Conservation (phyloP, 2,329 filamentous ascomycete genomes). For the Arthrobotrys iridis region DNA sequence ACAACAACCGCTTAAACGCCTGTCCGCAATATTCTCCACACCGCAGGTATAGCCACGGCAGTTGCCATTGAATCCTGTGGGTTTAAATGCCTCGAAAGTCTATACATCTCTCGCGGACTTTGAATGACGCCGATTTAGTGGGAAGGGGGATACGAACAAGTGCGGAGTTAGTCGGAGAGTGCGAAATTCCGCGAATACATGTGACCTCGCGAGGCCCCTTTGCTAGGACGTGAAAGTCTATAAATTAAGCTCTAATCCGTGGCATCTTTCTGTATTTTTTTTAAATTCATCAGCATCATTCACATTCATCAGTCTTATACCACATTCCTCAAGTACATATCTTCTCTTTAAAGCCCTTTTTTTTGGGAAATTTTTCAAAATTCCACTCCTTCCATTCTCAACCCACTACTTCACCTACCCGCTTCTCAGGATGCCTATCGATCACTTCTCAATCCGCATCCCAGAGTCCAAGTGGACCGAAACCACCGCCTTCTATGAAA, state of each 20-base stretch:
- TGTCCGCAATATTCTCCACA: neutral
- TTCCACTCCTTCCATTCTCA: conserved; percentile 19
- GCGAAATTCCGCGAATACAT: conserved; percentile 30
- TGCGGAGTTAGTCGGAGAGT: conserved; percentile 28
- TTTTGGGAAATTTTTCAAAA: neutral
- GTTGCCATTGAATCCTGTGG: conserved; percentile 10
- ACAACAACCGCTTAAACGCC: conserved; percentile 28
- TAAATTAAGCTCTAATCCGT: conserved; percentile 41
- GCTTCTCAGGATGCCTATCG: conserved; percentile 38
- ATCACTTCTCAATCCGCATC: conserved; percentile 42
- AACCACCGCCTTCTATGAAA: conserved; percentile 28
- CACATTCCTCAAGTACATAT: neutral
- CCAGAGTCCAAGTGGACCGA: conserved; percentile 23
- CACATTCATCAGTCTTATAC: neutral
- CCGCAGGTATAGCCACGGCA: neutral
- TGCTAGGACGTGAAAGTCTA: conserved; percentile 27
- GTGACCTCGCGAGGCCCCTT: conserved; percentile 31
- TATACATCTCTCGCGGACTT: neutral
- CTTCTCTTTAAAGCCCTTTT: neutral
- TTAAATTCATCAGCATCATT: neutral
- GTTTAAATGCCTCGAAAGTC: too few species aligned
- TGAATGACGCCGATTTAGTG: neutral
- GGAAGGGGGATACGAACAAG: neutral
- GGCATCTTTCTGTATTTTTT: conserved; percentile 21
- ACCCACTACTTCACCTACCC: conserved; percentile 39